Percentiles rank a stretch among this genome's conserved stretches.
These are phyloP conservation scores for Zymoseptoria brevis DNA, from an alignment of 2,329 filamentous ascomycete genomes.

Conservation along the genomic window DNA sequence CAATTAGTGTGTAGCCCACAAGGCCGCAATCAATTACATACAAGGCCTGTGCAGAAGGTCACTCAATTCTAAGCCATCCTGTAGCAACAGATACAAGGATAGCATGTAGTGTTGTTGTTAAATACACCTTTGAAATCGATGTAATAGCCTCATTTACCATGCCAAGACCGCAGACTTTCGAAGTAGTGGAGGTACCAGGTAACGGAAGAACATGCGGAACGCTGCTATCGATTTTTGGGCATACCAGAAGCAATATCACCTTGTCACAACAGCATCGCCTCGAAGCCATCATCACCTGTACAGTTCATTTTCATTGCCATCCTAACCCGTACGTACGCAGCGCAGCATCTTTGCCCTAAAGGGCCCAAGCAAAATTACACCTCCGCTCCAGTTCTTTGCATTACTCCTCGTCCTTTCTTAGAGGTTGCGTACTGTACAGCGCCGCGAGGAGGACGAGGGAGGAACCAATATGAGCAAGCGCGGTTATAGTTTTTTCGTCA, in stretches of 20 bases:
- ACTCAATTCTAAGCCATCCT: too few relatives aligned
- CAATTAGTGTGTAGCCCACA: too few relatives aligned
- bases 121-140: too few relatives aligned
- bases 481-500: neutral
- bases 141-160: too few relatives aligned
- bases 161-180: too few relatives aligned
- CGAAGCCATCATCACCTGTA: neutral
- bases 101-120: too few relatives aligned
- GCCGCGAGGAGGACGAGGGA: neutral
- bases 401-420: neutral
- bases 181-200: neutral
- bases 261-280: neutral
- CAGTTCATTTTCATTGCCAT: neutral
- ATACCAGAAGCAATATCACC: neutral
- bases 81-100: too few relatives aligned
- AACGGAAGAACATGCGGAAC: neutral
- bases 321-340: neutral
- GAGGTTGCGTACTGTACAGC: neutral
- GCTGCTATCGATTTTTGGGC: neutral
- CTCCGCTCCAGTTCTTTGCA: neutral
- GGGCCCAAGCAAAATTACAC: neutral
- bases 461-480: neutral
- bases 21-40: too few relatives aligned
- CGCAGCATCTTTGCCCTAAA: neutral
- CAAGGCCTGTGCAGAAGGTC: too few relatives aligned